Conservation (phyloP, 2,329 filamentous ascomycete genomes). For the Teratosphaeria gauchensis region DNA sequence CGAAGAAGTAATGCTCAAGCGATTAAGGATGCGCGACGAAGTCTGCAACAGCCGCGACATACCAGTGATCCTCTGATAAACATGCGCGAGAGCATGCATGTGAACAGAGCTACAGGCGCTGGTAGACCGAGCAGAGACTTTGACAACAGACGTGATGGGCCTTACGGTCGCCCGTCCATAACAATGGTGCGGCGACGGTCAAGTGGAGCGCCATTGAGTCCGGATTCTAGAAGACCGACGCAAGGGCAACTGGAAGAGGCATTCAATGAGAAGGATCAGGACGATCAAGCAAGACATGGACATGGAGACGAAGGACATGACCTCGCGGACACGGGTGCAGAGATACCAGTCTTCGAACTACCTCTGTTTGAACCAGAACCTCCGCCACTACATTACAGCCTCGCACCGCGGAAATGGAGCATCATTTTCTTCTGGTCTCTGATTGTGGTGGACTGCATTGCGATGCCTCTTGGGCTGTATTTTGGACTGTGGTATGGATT, state of each 20-base stretch:
- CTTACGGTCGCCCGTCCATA: conserved; percentile 23
- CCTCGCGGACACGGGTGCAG: background rate
- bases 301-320: background rate
- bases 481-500: conserved; percentile 48
- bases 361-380: conserved; percentile 27
- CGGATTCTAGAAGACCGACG: background rate
- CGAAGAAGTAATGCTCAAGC: background rate
- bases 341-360: conserved; percentile 2
- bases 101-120: conserved; percentile 6
- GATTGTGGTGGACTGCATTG: conserved; percentile 49
- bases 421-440: conserved; percentile 52
- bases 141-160: conserved; percentile 22
- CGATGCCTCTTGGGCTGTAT: conserved; percentile 50
- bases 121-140: conserved; percentile 20
- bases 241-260: background rate
- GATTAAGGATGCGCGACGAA: background rate
- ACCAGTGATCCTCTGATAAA: background rate
- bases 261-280: background rate
- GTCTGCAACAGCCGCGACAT: conserved; percentile 3
- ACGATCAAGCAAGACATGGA: background rate
- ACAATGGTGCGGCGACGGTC: conserved; percentile 22
- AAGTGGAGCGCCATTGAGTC: background rate
- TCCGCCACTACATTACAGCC: conserved; percentile 47
- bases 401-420: conserved; percentile 44
- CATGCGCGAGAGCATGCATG: conserved; percentile 12